phyloP scores from a whole-genome alignment of 1,139 yeast genomes.

The Komagataea norvegica region DNA sequence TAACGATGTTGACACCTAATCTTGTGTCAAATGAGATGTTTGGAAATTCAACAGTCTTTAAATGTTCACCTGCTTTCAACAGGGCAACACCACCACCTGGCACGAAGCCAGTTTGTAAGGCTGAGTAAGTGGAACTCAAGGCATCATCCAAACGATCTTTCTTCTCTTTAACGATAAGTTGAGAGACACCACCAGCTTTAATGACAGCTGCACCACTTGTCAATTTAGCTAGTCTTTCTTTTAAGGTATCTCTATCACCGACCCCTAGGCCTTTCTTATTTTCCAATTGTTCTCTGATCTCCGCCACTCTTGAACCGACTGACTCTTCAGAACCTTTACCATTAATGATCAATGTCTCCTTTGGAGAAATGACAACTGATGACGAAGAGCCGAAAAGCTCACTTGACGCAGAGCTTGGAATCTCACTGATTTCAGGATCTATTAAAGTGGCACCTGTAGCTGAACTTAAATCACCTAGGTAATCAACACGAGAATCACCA shows the following conservation, averaged over 20 bases:
- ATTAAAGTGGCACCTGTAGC: slow-evolving; percentile 23
- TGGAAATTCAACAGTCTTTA: slow-evolving; percentile 11
- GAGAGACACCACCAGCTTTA: slow-evolving; percentile 25
- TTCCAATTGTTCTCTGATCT: slow-evolving; percentile 18
- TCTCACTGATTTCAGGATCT: slow-evolving; percentile 18
- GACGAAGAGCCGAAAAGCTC: slow-evolving; percentile 24
- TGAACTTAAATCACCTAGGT: slow-evolving; percentile 22
- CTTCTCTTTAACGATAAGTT: slow-evolving; percentile 26
- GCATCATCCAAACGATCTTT: slow-evolving; percentile 27
- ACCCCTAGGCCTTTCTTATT: slow-evolving; percentile 12
- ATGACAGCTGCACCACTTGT: slow-evolving; percentile 27
- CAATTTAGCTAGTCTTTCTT: slow-evolving; percentile 22
- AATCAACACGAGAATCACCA: slow-evolving; percentile 24
- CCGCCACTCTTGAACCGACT: slow-evolving; percentile 16
- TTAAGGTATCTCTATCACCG: slow-evolving; percentile 24
- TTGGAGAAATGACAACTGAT: slow-evolving; percentile 19
- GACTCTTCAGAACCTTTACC: slow-evolving; percentile 15
- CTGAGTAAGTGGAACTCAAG: slow-evolving; percentile 25
- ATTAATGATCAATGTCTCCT: slow-evolving; percentile 22
- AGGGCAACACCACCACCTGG: slow-evolving; percentile 29
- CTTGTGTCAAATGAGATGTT: slow-evolving; percentile 19
- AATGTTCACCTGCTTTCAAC: slow-evolving; percentile 17
- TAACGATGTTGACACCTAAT: slow-evolving; percentile 23
- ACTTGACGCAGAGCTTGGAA: slow-evolving; percentile 24
- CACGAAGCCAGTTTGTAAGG: slow-evolving; percentile 23